Evolutionary conservation across 805 yeast genomes (phyloP), one percentile per base, ranked within the genome.

Genomic region (Yamadazyma olivae): DNA sequence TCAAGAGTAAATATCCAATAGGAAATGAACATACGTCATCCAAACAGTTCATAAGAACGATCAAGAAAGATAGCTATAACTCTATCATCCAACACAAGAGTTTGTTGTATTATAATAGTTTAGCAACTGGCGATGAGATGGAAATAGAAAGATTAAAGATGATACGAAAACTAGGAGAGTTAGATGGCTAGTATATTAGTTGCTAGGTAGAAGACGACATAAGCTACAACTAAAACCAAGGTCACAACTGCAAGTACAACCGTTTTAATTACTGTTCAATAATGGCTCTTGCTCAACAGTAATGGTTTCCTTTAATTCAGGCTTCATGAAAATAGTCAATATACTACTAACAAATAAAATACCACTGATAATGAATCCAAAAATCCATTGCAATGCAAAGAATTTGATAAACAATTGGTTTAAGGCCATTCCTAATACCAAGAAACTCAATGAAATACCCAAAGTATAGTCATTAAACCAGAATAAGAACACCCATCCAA

Each of bases 381-480:
- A 86, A 45, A 83, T 75, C 95, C 95, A 86, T 64, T 86, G 95
- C 46, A 86, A 69, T 2, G 91, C 91, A 61, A 86, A 71, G 24
- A 77, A 64, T 60, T 75, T 82, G 32, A 79, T 74, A 52, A 79
- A 69, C 36, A 86, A 54, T 60, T 86, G 95, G 36, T 82, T 81
- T 30, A 83, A 64, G 3, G 81, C 91, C 30, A 86, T 55, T 23
- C 85, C 90, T 38, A 83, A 70, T 43, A 72, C 64, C 49, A 86
- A 61, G 48, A 75, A 67, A 20, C 82, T 60, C 10, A 79, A 67
- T 31, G 79, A 60, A 30, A 83, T 57, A 9, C 87, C 90, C 36
- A 80, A 58, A 3, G 81, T 79, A 76, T 83, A 86, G 61, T 86
- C 95, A 41, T 77, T 76, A 54, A 48, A 81, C 30, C 79, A 56